Evolutionary conservation across 257 asterid genomes (phyloP).

Genomic region (Capsicum baccatum): DNA sequence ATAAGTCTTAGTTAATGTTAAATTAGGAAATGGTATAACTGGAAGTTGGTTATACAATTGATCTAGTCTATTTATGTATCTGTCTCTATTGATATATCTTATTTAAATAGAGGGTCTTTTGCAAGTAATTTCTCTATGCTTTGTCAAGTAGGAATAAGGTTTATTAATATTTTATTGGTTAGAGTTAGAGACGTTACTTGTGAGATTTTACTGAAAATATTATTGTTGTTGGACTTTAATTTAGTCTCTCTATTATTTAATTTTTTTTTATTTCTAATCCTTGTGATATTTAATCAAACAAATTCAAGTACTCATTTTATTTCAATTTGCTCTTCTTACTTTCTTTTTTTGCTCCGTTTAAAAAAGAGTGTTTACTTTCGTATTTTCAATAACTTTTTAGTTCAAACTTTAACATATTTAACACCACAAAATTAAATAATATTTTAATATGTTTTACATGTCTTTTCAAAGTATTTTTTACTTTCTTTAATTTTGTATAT

Average conservation of each 20-base stretch:
- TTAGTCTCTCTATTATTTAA: neutral
- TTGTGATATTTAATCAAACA: neutral
- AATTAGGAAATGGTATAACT: neutral
- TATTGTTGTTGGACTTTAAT: neutral
- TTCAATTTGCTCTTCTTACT: neutral
- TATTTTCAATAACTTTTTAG: no score
- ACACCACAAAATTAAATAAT: rapidly evolving
- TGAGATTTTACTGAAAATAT: rapidly evolving
- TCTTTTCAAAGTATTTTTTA: no score
- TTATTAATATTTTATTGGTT: no score
- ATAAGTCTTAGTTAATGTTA: neutral
- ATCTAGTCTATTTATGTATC: neutral
- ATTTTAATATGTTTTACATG: rapidly evolving
- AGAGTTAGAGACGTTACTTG: no score
- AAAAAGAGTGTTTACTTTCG: no score
- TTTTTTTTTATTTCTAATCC: neutral
- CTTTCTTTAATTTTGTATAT: no score
- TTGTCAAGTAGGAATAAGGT: neutral
- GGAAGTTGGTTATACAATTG: neutral
- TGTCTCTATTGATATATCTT: neutral
- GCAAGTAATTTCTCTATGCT: rapidly evolving
- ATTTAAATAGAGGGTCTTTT: neutral
- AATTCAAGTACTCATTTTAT: neutral
- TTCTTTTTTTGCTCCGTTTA: neutral
- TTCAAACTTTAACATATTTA: no score